Percentiles rank a stretch among this genome's conserved stretches.
These are phyloP conservation scores for Salix caprea DNA, from an alignment of 345 rosid genomes.

Conservation along the genomic window DNA sequence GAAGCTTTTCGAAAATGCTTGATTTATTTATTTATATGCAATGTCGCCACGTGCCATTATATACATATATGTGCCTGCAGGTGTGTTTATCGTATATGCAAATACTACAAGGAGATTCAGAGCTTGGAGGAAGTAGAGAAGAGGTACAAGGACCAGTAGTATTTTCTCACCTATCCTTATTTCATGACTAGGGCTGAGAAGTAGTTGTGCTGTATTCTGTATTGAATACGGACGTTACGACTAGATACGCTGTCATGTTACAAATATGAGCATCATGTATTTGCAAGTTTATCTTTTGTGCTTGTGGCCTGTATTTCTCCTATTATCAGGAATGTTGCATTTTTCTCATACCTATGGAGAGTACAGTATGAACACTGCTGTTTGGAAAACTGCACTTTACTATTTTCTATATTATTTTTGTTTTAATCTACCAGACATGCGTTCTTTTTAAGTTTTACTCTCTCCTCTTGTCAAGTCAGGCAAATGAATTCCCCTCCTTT, in stretches of 20 bases:
- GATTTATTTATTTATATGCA: background rate
- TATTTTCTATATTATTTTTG: background rate
- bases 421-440: background rate
- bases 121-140: constrained; percentile 75
- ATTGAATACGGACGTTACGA: background rate
- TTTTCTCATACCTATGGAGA: background rate
- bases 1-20: background rate
- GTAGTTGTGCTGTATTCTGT: background rate
- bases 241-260: background rate
- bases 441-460: background rate
- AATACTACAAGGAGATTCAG: constrained; percentile 66
- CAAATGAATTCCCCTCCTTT: background rate
- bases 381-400: background rate
- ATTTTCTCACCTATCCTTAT: background rate
- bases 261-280: background rate
- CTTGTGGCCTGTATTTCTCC: background rate
- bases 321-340: background rate
- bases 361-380: background rate
- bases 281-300: background rate
- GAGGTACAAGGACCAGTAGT: constrained; percentile 60
- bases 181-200: background rate
- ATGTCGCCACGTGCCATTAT: background rate
- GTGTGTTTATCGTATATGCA: constrained; percentile 77
- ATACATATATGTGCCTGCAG: constrained; percentile 33
- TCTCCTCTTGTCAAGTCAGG: background rate